Conservation (phyloP, 495 filamentous ascomycete genomes). For the Aspergillus ostianus region DNA sequence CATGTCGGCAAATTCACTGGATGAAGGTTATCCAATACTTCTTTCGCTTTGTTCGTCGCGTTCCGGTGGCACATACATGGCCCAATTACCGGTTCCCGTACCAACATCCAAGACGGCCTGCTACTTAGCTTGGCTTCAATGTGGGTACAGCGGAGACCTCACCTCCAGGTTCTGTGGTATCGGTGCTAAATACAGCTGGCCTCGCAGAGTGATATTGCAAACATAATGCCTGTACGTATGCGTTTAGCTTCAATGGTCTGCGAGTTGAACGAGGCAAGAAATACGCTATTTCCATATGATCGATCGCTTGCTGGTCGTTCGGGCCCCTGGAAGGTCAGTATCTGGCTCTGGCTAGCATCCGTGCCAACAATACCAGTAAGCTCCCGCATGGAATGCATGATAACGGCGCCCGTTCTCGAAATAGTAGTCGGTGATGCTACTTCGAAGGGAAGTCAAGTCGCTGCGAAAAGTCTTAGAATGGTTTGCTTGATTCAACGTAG, state of each 20-base stretch:
- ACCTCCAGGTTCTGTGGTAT: constrained; percentile 3
- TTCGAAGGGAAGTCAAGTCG: constrained; percentile 2
- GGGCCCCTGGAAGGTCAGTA: not conserved
- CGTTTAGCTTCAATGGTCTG: not conserved
- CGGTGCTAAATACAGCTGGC: constrained; percentile 11
- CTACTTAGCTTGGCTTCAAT: not conserved
- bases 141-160: not conserved
- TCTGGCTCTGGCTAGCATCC: not conserved
- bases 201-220: constrained; percentile 11
- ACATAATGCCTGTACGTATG: constrained; percentile 7
- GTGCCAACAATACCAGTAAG: not conserved
- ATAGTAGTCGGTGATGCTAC: constrained; percentile 1
- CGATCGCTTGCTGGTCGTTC: not conserved
- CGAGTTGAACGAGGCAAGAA: too few species aligned
- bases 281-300: constrained; percentile 2
- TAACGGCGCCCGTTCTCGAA: constrained; percentile 3
- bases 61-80: constrained; percentile 6
- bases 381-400: not conserved
- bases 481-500: not conserved
- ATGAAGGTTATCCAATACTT: too few species aligned
- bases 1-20: constrained; percentile 17
- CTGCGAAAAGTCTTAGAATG: not conserved
- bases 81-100: constrained; percentile 17
- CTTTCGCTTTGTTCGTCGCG: too few species aligned
- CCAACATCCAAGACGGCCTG: constrained; percentile 23